Evolutionary conservation across 257 asterid genomes (phyloP).

Genomic region (Lantana camara): DNA sequence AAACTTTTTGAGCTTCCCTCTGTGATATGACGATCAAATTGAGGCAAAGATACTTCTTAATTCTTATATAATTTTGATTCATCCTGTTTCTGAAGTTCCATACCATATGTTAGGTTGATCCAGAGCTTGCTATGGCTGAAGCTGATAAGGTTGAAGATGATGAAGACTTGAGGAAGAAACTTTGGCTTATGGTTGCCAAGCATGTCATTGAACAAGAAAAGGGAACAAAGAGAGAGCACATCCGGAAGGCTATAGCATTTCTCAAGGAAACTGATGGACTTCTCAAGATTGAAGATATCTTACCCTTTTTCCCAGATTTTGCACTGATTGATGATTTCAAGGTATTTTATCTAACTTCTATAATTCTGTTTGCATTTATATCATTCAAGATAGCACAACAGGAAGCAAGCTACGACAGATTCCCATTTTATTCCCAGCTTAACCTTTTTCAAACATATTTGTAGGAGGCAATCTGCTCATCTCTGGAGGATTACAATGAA

Average conservation of each 20-base stretch:
- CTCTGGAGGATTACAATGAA: constrained; percentile 94
- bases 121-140: constrained; percentile 99
- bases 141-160: constrained; percentile 99
- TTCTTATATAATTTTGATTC: constrained; percentile 1
- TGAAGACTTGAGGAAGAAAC: constrained; percentile 91
- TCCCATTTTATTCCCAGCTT: constrained; percentile 14
- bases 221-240: constrained; percentile 97
- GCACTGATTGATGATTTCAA: constrained; percentile 96
- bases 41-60: constrained; percentile 12
- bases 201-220: constrained; percentile 95
- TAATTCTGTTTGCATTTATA: no score
- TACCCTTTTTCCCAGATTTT: constrained; percentile 96
- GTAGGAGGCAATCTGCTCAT: constrained; percentile 97
- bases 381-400: no score
- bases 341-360: constrained; percentile 42
- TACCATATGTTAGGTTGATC: constrained; percentile 70
- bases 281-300: constrained; percentile 93
- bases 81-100: constrained; percentile 25
- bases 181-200: constrained; percentile 98
- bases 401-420: constrained; percentile 14
- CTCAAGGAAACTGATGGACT: constrained; percentile 98
- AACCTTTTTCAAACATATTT: constrained; percentile 28
- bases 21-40: constrained; percentile 8
- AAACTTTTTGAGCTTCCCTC: constrained; percentile 10
- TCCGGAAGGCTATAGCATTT: constrained; percentile 95